Evolutionary conservation across 2,329 filamentous ascomycete species (phyloP), one percentile per base, ranked within the genome.

Genomic region (Aspergillus luchuensis): DNA sequence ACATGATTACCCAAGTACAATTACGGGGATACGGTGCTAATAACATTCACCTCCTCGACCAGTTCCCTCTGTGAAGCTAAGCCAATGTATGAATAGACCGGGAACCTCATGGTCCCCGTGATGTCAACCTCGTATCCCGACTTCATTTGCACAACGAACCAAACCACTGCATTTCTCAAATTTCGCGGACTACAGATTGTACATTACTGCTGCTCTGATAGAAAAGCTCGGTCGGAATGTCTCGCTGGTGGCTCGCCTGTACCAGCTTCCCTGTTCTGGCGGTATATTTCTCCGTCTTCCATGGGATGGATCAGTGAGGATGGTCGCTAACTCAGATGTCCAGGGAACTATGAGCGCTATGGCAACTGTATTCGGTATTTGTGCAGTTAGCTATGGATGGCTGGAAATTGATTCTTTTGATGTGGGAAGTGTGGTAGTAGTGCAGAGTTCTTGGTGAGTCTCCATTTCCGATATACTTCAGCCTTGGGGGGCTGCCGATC

Each of bases 191-290:
- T 6, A 13, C 11, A 36, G 28, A 11, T 1, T 11, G 8, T 30
- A 30, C 28, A 10, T 8, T 10, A 8, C 28, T 30, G 28, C 28
- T 30, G 8, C 28, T 3, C 30, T 5, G 11, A 5, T 33, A 13
- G 11, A 36, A 13, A 2, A 15, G 15, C 33, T 33, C 33, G 33
- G 10, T 33, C 47, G 17, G 8, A 30, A 50, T 50, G 47, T 50
- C 25, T 50, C 25, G 47, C 4, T 59, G 49, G 49, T 53, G 39
- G 38, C 38, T 50, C n/a, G 39, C 45, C 33, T 36, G 56, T 33
- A 54, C 50, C 19, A 55, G 60, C 41, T 63, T 56, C 23, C 43
- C 55, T 10, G 30, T 23, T 8, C 11, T 50, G 41, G 45, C 43
- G 43, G 55, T 57, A 47, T 19, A 47, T 19, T 25, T 57, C 8